These are phyloP conservation scores for Aspergillus cejpii DNA, from an alignment of 2,329 filamentous ascomycete genomes.

Conservation along the genomic window DNA sequence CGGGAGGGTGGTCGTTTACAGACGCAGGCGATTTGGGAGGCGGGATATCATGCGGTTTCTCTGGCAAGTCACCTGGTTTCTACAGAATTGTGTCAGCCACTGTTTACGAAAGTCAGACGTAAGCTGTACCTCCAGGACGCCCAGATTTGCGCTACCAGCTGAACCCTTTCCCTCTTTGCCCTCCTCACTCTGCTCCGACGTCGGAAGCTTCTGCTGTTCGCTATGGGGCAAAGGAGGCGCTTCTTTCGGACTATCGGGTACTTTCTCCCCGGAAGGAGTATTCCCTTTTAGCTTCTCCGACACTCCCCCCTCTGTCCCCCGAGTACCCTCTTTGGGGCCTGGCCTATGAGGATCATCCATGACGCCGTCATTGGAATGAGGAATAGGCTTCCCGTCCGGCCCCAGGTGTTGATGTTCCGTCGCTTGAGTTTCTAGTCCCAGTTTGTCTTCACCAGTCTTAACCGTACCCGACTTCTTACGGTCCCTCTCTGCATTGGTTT, in stretches of 20 bases:
- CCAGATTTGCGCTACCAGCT: slow-evolving; percentile 41
- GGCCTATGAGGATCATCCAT: slow-evolving; percentile 82
- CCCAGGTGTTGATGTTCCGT: slow-evolving; percentile 32
- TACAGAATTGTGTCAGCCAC: slow-evolving; percentile 30
- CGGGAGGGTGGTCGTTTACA: slow-evolving; percentile 36
- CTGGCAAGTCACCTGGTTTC: slow-evolving; percentile 77
- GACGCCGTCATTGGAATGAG: slow-evolving; percentile 64
- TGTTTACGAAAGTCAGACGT: background rate
- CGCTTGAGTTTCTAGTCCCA: slow-evolving; percentile 21
- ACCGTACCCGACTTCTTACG: slow-evolving; percentile 36
- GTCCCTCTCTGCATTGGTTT: slow-evolving; percentile 44
- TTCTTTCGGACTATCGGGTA: slow-evolving; percentile 77
- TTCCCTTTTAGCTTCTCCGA: slow-evolving; percentile 76
- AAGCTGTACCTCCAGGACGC: slow-evolving; percentile 50
- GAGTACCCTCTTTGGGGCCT: slow-evolving; percentile 74
- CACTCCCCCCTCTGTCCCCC: slow-evolving; percentile 82
- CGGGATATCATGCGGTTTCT: slow-evolving; percentile 67
- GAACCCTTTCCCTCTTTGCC: slow-evolving; percentile 38
- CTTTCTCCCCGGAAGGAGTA: slow-evolving; percentile 64
- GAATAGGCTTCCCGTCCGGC: slow-evolving; percentile 40
- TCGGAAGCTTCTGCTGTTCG: slow-evolving; percentile 62
- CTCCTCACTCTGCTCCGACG: slow-evolving; percentile 29
- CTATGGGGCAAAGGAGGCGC: slow-evolving; percentile 73
- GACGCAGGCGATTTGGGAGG: slow-evolving; percentile 53
- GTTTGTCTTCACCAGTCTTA: slow-evolving; percentile 30